Base-by-base conservation (phyloP, 257 asterid genomes). In the Petrea volubilis region DNA sequence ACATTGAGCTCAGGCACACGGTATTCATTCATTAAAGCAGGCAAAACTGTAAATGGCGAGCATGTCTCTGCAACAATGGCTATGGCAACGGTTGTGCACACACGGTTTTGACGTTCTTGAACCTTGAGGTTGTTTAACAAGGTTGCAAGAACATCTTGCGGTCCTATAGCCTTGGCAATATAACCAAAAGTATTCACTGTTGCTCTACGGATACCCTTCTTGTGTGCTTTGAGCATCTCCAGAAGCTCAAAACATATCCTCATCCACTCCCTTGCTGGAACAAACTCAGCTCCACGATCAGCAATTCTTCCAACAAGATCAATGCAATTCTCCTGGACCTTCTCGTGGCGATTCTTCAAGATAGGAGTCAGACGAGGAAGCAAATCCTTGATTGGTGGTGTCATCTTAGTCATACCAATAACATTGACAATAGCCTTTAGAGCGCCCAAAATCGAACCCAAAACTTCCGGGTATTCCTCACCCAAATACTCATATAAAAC, bases 201-300 rank as follows among this genome's bases (percentile, higher is more conserved):
- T 44, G 98, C 98, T 71, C 92, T 79, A n/a, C 98, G 96, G 40
- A 92, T 92, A 53, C 94, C 98, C 79, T 90, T 92, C 76, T 92
- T 92, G 80, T 92, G 98, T 24, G 94, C 96, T 80, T 92, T 92
- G 31, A 92, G 96, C 98, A 92, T 92, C 88, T 92, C 98, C 56
- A 92, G 88, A 59, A 89, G 97, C 85, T 91, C 97, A 24, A 91
- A 91, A 80, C 97, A 91, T 62, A 91, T 91, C 65, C 97, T 80
- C 97, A 91, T 91, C 97, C 97, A 91, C 73, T 91, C 96, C 81
- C 93, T 89, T 10, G 97, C 97, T 33, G 97, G 93, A 15, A 91
- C 97, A 60, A 89, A 91, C 74, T 91, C 97, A 21, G 97, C 96
- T 15, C 97, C 97, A 66, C 92, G 93, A 21, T 89, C 97, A 65